Percentiles rank a stretch among this genome's conserved stretches.
Evolutionary conservation across 257 asterid genomes (phyloP).

Genomic region (Primulina eburnea): DNA sequence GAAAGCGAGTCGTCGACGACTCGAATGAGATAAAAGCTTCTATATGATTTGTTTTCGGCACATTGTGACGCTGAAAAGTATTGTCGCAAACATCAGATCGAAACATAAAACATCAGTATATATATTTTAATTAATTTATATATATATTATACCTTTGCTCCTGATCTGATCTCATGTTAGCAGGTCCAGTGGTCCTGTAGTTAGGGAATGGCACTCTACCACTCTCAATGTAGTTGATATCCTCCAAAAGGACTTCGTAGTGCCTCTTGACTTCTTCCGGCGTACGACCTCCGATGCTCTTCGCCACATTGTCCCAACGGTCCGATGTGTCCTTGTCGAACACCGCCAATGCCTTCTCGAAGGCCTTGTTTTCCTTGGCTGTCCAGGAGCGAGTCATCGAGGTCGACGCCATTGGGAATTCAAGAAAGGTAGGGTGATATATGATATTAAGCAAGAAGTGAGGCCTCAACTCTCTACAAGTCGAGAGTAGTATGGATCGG

Average conservation of each 20-base stretch:
- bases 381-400: constrained; percentile 56
- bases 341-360: constrained; percentile 71
- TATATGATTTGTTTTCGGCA: no score
- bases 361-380: constrained; percentile 66
- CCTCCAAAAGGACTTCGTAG: constrained; percentile 57
- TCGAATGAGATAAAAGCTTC: no score
- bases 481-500: neutral
- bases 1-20: no score
- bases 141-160: constrained; percentile 17
- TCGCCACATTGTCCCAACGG: constrained; percentile 80
- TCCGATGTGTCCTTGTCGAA: constrained; percentile 72
- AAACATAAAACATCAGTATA: no score
- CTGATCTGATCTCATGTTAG: constrained; percentile 16
- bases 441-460: neutral
- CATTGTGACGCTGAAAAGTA: no score
- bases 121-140: no score
- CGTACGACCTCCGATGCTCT: constrained; percentile 64
- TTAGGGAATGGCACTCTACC: constrained; percentile 66
- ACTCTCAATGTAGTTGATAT: constrained; percentile 52
- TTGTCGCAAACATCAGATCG: neutral
- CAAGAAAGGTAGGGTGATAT: neutral
- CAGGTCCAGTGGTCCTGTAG: constrained; percentile 36
- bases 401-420: constrained; percentile 39
- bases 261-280: constrained; percentile 67
- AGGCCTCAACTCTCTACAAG: neutral